Base-by-base conservation (phyloP, 2,329 filamentous ascomycete genomes). In the Penicillium rolfsii region DNA sequence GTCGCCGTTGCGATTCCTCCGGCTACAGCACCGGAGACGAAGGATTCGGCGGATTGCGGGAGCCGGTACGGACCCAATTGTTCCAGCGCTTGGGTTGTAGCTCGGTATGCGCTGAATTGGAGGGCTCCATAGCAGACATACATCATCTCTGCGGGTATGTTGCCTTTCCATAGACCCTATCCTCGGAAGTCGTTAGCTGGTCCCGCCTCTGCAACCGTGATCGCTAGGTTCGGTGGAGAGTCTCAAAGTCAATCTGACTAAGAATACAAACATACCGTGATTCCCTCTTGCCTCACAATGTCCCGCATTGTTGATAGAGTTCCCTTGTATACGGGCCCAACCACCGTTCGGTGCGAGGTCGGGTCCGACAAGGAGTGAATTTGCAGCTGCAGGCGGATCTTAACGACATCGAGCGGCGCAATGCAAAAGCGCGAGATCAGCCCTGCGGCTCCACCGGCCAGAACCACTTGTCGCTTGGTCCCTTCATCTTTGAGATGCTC, bases 341-440 rank as follows among this genome's bases (percentile, higher is more conserved):
- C 70, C 60, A 82, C 70, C 65, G 78, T 71, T 55, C 80, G 80
- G 64, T 86, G 82, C 49, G 87, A 84, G 9, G 87, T 77, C 2
- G 91, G 90, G 72, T 94, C 89, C 69, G 89, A 89, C 62, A 91
- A 85, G 52, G 91, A 93, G 80, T 96, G 90, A 48, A 91, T 87
- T 77, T 98, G 95, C 19, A 99, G 87, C 76, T 99, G 95, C 49
- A 98, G 88, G 50, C 95, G 91, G 79, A 99, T 99, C 82, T 99
- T 98, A 80, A 98, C 88, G 64, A 99, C 95, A 77, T 99, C 95
- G 67, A 99, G 90, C 56, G 95, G 95, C 19, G 95, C 92, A 74
- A 98, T 89, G 73, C 95, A 87, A 82, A 99, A 98, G 89, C 93
- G 89, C 57, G 95, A 95, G 65, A 98, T 87, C 67, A 98, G 85